Base-by-base conservation (phyloP, 805 yeast species). In the Zygotorulaspora chibaensis region DNA sequence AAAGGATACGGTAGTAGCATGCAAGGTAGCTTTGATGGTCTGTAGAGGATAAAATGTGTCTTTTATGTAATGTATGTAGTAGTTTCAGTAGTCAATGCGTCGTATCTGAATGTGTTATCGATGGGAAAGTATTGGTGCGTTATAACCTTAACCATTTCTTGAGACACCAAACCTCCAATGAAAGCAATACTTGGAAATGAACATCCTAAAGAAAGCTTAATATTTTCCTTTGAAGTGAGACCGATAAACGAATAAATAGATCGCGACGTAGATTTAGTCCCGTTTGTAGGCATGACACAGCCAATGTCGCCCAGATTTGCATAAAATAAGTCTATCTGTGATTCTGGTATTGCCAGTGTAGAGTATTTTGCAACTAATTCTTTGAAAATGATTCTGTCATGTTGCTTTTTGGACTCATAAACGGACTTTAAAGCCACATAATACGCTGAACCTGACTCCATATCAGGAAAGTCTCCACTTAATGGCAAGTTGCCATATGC, bases 121-220 rank as follows among this genome's bases (percentile, higher is more conserved):
- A 88, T 56, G 1, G 97, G 95, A 4, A 83, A 72, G 54, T 87
- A 89, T 63, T 91, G 98, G 30, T 77, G 75, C 2, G 96, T 87
- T 18, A 86, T 55, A 2, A 80, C 59, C 66, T 93, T 91, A 42
- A 87, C 71, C 3, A 78, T 80, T 61, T 91, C 99, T 60, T 91
- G 96, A 2, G 88, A 83, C 0, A 80, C 89, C 10, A 90, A 69
- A 0, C 96, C 98, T 1, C 96, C 98, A 53, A 87, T 69, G 35
- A 45, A 42, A 5, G 44, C 47, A 2, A 41, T 26, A n/a, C 40
- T 37, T 15, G 43, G 43, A 26, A 38, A 47, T n/a, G 29, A 23
- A 30, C 18, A 16, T 33, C 16, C 20, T 10, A 20, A 13, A n/a
- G 26, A 7, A 17, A 15, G 15, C n/a, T 13, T 13, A n/a, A 4